Evolutionary conservation across 2,329 filamentous ascomycete species (phyloP).

Genomic region (Chaetomiaceae sp.): DNA sequence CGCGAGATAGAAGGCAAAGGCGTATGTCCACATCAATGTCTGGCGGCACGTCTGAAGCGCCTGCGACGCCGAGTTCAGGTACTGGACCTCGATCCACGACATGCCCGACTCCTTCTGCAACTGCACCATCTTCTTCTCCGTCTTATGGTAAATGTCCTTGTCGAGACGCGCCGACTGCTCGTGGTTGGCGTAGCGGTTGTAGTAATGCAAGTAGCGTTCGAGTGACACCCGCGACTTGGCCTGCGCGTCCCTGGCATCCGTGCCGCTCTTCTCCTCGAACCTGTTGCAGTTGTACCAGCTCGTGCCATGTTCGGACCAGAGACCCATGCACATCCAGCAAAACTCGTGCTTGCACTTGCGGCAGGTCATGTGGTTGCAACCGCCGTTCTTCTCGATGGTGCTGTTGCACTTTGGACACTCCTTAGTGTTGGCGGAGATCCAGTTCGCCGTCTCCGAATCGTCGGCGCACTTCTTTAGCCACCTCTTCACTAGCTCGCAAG

Average conservation of each 20-base stretch:
- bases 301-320: slow-evolving; percentile 97
- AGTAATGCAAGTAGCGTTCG: slow-evolving; percentile 97
- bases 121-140: slow-evolving; percentile 98
- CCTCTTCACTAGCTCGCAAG: slow-evolving; percentile 83
- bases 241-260: slow-evolving; percentile 85
- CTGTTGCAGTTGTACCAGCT: slow-evolving; percentile 99
- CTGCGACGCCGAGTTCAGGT: slow-evolving; percentile 87
- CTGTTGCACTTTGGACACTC: slow-evolving; percentile 95
- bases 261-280: slow-evolving; percentile 92
- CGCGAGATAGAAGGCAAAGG: slow-evolving; percentile 95
- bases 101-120: slow-evolving; percentile 90
- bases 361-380: slow-evolving; percentile 98
- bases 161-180: slow-evolving; percentile 96
- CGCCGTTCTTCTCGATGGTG: slow-evolving; percentile 98
- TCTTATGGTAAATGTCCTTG: slow-evolving; percentile 93
- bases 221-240: slow-evolving; percentile 84
- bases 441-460: slow-evolving; percentile 96
- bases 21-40: slow-evolving; percentile 98
- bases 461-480: slow-evolving; percentile 99
- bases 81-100: slow-evolving; percentile 99
- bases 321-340: slow-evolving; percentile 99
- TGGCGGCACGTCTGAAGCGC: slow-evolving; percentile 95
- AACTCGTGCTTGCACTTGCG: slow-evolving; percentile 95
- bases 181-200: slow-evolving; percentile 98
- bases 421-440: slow-evolving; percentile 98